These are phyloP conservation scores for Trichoderma endophyticum DNA, from an alignment of 2,329 filamentous ascomycete species.

Conservation along the genomic window DNA sequence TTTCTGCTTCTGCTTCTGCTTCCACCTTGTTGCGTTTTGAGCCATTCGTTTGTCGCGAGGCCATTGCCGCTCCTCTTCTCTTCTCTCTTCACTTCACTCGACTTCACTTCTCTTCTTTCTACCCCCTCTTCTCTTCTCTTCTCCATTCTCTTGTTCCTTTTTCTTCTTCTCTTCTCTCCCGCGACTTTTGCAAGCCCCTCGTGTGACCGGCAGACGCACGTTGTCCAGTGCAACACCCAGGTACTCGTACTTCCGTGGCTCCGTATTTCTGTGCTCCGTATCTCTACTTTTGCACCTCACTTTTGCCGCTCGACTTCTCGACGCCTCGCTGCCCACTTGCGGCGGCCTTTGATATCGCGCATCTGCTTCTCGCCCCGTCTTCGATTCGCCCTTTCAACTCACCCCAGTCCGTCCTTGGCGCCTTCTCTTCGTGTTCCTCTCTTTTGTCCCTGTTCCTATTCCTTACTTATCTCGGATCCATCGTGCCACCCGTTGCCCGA, in stretches of 20 bases:
- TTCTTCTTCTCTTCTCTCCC: background rate
- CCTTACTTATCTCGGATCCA: background rate
- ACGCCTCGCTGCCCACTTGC: background rate
- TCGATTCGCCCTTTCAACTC: constrained; percentile 11
- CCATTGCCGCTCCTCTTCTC: background rate
- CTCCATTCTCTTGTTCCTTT: background rate
- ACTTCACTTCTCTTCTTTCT: background rate
- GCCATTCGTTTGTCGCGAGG: constrained; percentile 1
- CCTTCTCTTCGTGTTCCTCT: background rate
- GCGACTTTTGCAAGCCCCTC: background rate
- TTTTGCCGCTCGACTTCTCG: background rate
- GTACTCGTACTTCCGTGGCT: background rate
- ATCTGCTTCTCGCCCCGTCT: constrained; percentile 3
- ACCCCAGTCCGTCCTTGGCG: constrained; percentile 11
- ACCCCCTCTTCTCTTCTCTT: background rate
- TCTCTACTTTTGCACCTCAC: background rate
- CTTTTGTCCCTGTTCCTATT: background rate
- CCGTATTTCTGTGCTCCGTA: constrained; percentile 7
- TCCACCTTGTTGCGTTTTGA: background rate
- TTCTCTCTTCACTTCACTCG: background rate
- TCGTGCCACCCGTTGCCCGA: constrained; percentile 2
- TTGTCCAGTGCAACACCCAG: background rate
- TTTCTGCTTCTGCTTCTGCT: background rate
- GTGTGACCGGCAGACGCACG: constrained; percentile 10
- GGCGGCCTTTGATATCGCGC: constrained; percentile 11